These are phyloP conservation scores for Hypoxylon sp. DNA, from an alignment of 2,329 filamentous ascomycete species.

Conservation along the genomic window DNA sequence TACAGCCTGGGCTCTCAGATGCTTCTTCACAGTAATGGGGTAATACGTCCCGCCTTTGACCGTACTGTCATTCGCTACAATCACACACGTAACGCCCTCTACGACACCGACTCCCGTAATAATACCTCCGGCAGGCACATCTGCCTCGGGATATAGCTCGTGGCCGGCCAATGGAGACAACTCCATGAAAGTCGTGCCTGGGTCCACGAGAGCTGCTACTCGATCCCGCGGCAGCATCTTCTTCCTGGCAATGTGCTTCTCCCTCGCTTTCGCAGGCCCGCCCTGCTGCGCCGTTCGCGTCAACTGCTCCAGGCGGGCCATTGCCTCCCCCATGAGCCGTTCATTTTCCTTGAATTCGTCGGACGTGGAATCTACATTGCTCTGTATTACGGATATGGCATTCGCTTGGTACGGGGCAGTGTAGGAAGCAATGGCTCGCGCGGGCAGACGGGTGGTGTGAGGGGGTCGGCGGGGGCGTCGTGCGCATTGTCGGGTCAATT, in stretches of 20 bases:
- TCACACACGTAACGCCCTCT: slow-evolving; percentile 90
- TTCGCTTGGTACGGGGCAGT: slow-evolving; percentile 85
- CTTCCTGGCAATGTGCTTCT: slow-evolving; percentile 88
- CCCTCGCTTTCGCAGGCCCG: slow-evolving; percentile 83
- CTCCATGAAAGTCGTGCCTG: slow-evolving; percentile 91
- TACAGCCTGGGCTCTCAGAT: slow-evolving; percentile 90
- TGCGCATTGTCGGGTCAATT: slow-evolving; percentile 57
- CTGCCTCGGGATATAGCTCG: slow-evolving; percentile 86
- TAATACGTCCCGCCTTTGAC: slow-evolving; percentile 99
- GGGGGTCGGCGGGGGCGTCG: slow-evolving; percentile 52
- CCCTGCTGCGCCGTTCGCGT: slow-evolving; percentile 81
- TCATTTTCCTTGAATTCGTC: slow-evolving; percentile 87
- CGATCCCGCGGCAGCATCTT: slow-evolving; percentile 97
- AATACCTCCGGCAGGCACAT: slow-evolving; percentile 90
- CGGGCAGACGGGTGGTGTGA: slow-evolving; percentile 38
- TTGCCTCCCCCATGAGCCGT: slow-evolving; percentile 80
- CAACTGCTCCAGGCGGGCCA: slow-evolving; percentile 76
- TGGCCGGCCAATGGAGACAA: slow-evolving; percentile 93
- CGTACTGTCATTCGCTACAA: slow-evolving; percentile 96
- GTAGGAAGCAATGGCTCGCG: slow-evolving; percentile 76
- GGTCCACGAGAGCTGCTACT: slow-evolving; percentile 88
- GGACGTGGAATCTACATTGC: slow-evolving; percentile 81
- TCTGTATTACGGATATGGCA: slow-evolving; percentile 85
- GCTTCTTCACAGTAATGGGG: slow-evolving; percentile 97
- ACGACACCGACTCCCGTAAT: slow-evolving; percentile 93